Base-by-base conservation (phyloP, 1,284 basidiomycete species). In the Kwoniella shivajii region DNA sequence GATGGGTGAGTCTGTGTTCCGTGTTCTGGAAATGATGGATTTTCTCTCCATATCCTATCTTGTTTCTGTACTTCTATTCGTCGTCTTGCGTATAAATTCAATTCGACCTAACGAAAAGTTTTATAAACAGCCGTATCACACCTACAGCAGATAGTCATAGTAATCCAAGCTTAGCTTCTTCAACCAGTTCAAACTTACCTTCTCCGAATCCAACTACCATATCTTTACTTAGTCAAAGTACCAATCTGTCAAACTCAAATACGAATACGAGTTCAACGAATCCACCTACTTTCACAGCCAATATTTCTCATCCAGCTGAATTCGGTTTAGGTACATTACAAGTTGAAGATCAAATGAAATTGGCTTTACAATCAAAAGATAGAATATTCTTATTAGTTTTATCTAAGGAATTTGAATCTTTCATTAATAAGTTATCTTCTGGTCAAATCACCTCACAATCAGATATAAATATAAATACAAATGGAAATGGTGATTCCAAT, bases 361-460 rank as follows among this genome's bases (percentile, higher is more conserved):
- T 54, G 14, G 68, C 73, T 0, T 56, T 73, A 11, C 52, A 57
- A 26, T 61, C 64, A 3, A 75, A 75, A 57, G 74, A 76, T 50
- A 50, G 74, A n/a, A 57, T 75, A 48, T 74, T 74, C 45, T 57
- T 75, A 20, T 56, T 76, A 18, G 63, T 74, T 36, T 54, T 74
- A 2, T 68, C 73, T 38, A 69, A 69, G 51, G 74, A 76, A 54
- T 62, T 72, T 16, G 74, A 76, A 58, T 63, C 63, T 4, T 76
- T 75, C 49, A 59, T 75, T 18, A 51, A 45, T 1, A 60, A 63
- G 7, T 57, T 71, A 9, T 44, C 50, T 2, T 48, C 54, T 3
- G 60, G 64, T 1, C 66, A 68, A 20, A 45, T 45, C 16, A 45
- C 54, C 6, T 29, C 29, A 16, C 34, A 31, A 20, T 18, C 33